A percentile compares a stretch with the other conserved stretches of the same genome.
phyloP scores from a whole-genome alignment of 345 rosid genomes.

The Brassica napus region Da-Ae NC_063435.1:1083001-1083500 shows the following conservation, averaged over 20 bases:
- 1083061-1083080: neutral
- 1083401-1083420: neutral
- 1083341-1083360: neutral
- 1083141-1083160: constrained; percentile 25
- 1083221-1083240: constrained; percentile 24
- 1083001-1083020: neutral
- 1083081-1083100: neutral
- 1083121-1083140: constrained; percentile 6
- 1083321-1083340: constrained; percentile 26
- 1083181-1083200: constrained; percentile 47
- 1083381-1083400: neutral
- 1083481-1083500: neutral
- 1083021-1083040: neutral
- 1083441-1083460: neutral
- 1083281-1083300: constrained; percentile 1
- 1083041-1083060: neutral
- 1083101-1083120: neutral
- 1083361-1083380: neutral
- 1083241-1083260: constrained; percentile 21
- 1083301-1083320: constrained; percentile 32
- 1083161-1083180: constrained; percentile 54
- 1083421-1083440: neutral
- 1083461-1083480: neutral
- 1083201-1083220: constrained; percentile 23
- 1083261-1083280: constrained; percentile 15